Evolutionary conservation across 257 asterid species (phyloP).

Genomic region (Verbena officinalis): DNA sequence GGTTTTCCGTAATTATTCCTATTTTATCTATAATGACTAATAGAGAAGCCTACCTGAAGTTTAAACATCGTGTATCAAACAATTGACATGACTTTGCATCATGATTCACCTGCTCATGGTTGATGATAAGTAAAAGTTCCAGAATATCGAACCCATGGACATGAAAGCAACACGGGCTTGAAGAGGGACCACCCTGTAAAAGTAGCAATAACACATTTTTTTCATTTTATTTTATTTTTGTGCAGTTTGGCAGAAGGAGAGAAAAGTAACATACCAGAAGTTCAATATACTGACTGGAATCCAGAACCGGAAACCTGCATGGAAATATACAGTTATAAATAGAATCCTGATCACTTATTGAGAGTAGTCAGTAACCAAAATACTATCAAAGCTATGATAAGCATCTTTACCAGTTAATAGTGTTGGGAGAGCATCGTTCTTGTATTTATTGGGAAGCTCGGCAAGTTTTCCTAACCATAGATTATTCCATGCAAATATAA

Average conservation of each 20-base stretch:
- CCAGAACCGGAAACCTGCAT: conserved; percentile 95
- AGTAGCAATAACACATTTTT: not conserved
- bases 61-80: conserved; percentile 5
- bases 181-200: conserved; percentile 80
- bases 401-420: conserved; percentile 60
- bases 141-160: conserved; percentile 90
- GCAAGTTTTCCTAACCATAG: conserved; percentile 86
- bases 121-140: conserved; percentile 84
- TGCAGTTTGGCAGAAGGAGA: not conserved
- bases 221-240: no score
- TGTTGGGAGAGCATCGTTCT: conserved; percentile 88
- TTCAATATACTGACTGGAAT: conserved; percentile 90
- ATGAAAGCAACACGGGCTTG: conserved; percentile 95
- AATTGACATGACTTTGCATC: conserved; percentile 1
- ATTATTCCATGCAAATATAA: conserved; percentile 90
- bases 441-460: conserved; percentile 87
- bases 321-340: conserved; percentile 3
- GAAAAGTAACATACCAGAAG: conserved; percentile 66
- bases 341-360: conserved; percentile 3
- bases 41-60: conserved; percentile 29
- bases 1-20: not conserved
- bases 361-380: conserved; percentile 12
- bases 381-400: not conserved
- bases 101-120: conserved; percentile 70
- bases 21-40: no score